Conservation (phyloP, 495 filamentous ascomycete genomes). For the Penicillium steckii region DNA sequence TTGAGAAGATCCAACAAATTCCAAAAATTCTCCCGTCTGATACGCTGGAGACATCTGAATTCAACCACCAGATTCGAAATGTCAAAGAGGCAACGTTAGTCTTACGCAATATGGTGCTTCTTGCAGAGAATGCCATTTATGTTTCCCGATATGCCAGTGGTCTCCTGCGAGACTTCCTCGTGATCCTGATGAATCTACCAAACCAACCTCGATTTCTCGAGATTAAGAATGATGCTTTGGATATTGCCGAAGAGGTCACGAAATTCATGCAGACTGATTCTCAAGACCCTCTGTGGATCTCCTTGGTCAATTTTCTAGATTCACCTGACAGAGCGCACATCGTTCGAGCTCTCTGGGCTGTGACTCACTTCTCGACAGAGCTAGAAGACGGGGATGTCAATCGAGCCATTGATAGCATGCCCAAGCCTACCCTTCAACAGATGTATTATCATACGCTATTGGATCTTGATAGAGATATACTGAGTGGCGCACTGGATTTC, state of each 20-base stretch:
- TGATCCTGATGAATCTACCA: slow-evolving; percentile 77
- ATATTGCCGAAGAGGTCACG: slow-evolving; percentile 89
- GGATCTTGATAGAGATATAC: slow-evolving; percentile 82
- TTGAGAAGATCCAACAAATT: slow-evolving; percentile 63
- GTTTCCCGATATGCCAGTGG: slow-evolving; percentile 66
- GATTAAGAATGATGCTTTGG: slow-evolving; percentile 85
- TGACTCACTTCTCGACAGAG: slow-evolving; percentile 85
- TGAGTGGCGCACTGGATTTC: slow-evolving; percentile 86
- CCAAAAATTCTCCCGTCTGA: slow-evolving; percentile 59
- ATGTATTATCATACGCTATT: slow-evolving; percentile 79
- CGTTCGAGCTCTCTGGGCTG: slow-evolving; percentile 74
- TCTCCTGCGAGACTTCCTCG: slow-evolving; percentile 73
- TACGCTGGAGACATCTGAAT: slow-evolving; percentile 70
- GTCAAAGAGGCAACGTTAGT: slow-evolving; percentile 86
- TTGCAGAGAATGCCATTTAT: slow-evolving; percentile 83
- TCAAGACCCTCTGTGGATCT: slow-evolving; percentile 74
- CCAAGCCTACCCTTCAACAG: slow-evolving; percentile 59
- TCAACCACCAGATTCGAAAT: slow-evolving; percentile 65
- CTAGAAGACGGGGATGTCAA: slow-evolving; percentile 68
- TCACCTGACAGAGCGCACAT: slow-evolving; percentile 83
- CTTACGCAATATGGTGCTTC: slow-evolving; percentile 88
- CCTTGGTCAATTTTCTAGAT: slow-evolving; percentile 66
- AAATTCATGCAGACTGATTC: slow-evolving; percentile 70
- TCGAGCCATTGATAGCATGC: slow-evolving; percentile 66
- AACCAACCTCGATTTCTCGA: slow-evolving; percentile 73